Base-by-base conservation (phyloP, 441 rosid species). In the Dalechampia spathulata region DNA sequence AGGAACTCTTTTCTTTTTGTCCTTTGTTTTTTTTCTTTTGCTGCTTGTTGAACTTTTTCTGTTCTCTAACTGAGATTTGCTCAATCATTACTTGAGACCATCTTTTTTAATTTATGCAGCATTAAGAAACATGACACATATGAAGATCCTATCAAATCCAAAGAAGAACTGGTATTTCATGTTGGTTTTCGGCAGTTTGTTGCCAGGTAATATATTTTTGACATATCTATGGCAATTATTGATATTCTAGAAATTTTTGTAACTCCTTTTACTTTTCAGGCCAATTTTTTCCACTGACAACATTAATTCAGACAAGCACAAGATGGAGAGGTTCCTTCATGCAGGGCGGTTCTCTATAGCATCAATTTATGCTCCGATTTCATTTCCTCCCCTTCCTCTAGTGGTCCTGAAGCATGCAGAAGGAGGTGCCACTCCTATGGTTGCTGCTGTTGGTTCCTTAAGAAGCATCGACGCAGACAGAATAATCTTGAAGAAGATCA, bases 251-350 rank as follows among this genome's bases (percentile, higher is more conserved):
- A n/a, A n/a, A n/a, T n/a, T n/a, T n/a, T n/a, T n/a, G n/a, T n/a
- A n/a, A 32, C 0, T 5, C 34, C 47, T 16, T 58, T 25, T 51
- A 9, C 34, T 46, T 70, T 67, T 58, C 86, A 89, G 97, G 78
- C 99, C 96, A 1, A 73, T 87, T 65, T 90, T 89, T 75, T 87
- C 96, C 21, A 69, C 87, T 0, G 91, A 90, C 73, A 82, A 76
- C 60, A 68, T 83, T 52, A 81, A 79, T 55, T 82, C 95, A 14
- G 97, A 83, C 73, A 93, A 86, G 72, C 88, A 85, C 72, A 85
- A 90, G 81, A 90, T 93, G 99, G 97, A 85, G 72, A 87, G 96
- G 61, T 89, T 89, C 70, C 87, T 93, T 62, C 99, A 86, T 53
- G 75, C 92, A 0, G 96, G 97, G 7, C 60, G 82, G 55, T 90